These are phyloP conservation scores for Lasiodiplodia sp. DNA, from an alignment of 2,329 filamentous ascomycete species.

Conservation along the genomic window DNA sequence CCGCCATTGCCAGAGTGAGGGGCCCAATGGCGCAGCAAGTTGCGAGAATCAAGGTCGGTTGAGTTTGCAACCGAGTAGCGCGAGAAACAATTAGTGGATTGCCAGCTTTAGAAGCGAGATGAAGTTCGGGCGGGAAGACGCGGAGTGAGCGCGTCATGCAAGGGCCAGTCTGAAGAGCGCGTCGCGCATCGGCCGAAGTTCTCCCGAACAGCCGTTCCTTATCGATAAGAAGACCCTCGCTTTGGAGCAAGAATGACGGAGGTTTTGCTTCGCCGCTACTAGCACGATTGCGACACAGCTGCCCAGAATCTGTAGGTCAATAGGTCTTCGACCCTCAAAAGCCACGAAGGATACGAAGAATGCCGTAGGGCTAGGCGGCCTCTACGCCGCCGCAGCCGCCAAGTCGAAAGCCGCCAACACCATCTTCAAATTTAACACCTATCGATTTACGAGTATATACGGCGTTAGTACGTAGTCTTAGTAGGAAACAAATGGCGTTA, in stretches of 20 bases:
- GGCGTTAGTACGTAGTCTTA: constrained; percentile 12
- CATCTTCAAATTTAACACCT: constrained; percentile 88
- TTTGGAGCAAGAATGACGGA: constrained; percentile 6
- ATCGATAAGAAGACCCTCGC: constrained; percentile 25
- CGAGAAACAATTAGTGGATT: background rate
- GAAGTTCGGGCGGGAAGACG: constrained; percentile 16
- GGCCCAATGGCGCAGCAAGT: too few species aligned
- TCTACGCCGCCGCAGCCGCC: constrained; percentile 53
- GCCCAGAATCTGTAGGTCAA: background rate
- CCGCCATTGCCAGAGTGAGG: constrained; percentile 13
- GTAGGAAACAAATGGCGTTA: constrained; percentile 5
- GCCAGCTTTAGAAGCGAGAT: constrained; percentile 15
- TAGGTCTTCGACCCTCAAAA: constrained; percentile 36
- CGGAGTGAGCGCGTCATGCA: constrained; percentile 21
- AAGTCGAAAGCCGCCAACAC: constrained; percentile 70
- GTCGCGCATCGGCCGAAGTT: background rate
- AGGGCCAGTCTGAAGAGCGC: background rate
- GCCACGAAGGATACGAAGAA: constrained; percentile 53
- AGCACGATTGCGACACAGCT: constrained; percentile 17
- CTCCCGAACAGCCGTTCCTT: background rate
- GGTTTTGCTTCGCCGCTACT: background rate
- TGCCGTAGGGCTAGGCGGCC: constrained; percentile 47
- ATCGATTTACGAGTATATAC: constrained; percentile 56
- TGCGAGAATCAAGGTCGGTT: background rate
- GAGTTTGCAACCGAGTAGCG: background rate